Evolutionary conservation across 1,139 yeast species (phyloP), one percentile per base, ranked within the genome.

Genomic region (Wickerhamomyces sp.): DNA sequence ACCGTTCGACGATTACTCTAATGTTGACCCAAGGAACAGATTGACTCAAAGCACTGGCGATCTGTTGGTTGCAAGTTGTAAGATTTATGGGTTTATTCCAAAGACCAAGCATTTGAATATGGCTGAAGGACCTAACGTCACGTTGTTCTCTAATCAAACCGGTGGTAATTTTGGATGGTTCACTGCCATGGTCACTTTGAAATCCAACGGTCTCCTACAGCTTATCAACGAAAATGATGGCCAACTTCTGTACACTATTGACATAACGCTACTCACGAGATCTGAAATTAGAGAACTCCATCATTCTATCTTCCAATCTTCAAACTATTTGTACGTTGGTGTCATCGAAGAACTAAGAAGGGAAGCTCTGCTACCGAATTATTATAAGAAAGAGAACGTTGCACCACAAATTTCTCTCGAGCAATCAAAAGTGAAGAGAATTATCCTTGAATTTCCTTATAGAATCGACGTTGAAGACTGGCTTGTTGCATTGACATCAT

Each of bases 391-490:
- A 28, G n/a, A n/a, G n/a, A 32, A 42, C 46, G 18, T 45, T 41
- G 45, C 8, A 32, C 44, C 34, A 5, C 20, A 26, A 12, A 16
- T 41, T 5, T 41, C 42, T 3, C 13, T 25, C 8, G 33, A 31
- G 11, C 28, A 27, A 5, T 30, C 30, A 5, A 35, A 26, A 28
- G 32, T 38, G 6, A 27, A 47, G 40, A 66, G 72, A 38, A 61
- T 80, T 2, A 59, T 78, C 23, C 64, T 83, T 33, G 78, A 76
- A 46, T 85, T 86, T 46, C 81, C 84, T 2, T 62, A 78, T 27
- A 77, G 76, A 45, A 75, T 78, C 23, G 95, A 85, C 55, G 67
- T 81, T 36, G 93, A 82, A 47, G 93, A 84, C 55, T 87, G 96
- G 95, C 70, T 76, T 46, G 84, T 85, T 7, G 81, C 89, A 0